Percentiles rank a stretch among this genome's conserved stretches.
phyloP scores from a whole-genome alignment of 495 filamentous ascomycete genomes.

The Hypoxylon intermedium region DNA sequence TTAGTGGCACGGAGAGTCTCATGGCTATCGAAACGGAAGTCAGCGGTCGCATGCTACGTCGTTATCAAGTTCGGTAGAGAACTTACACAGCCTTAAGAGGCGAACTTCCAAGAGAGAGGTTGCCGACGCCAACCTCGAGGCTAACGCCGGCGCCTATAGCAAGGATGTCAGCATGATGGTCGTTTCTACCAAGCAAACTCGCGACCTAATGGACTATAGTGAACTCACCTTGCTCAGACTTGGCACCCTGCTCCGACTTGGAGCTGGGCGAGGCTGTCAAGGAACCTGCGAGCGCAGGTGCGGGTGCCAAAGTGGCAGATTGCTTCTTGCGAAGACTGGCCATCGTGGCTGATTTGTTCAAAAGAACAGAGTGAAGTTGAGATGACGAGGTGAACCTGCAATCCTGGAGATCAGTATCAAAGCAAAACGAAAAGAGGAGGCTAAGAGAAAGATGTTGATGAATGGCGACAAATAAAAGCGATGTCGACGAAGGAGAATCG shows the following conservation, averaged over 20 bases:
- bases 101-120: constrained; percentile 12
- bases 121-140: constrained; percentile 13
- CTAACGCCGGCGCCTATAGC: constrained; percentile 19
- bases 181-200: not conserved
- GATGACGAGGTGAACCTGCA: too few species aligned
- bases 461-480: too few species aligned
- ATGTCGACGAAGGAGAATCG: too few species aligned
- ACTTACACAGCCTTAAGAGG: constrained; percentile 2
- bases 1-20: constrained; percentile 1
- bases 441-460: too few species aligned
- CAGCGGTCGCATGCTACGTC: not conserved
- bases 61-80: not conserved
- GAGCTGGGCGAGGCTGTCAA: constrained; percentile 7
- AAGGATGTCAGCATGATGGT: constrained; percentile 2
- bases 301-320: constrained; percentile 8
- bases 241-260: not conserved
- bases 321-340: constrained; percentile 20
- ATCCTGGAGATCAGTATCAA: too few species aligned
- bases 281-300: not conserved
- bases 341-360: constrained; percentile 8
- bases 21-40: constrained; percentile 2
- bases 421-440: too few species aligned
- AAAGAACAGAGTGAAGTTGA: not conserved
- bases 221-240: constrained; percentile 31
- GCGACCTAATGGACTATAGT: not conserved